Base-by-base conservation (phyloP, 169 alveolate genomes). In the Hepatocystis sp. region DNA sequence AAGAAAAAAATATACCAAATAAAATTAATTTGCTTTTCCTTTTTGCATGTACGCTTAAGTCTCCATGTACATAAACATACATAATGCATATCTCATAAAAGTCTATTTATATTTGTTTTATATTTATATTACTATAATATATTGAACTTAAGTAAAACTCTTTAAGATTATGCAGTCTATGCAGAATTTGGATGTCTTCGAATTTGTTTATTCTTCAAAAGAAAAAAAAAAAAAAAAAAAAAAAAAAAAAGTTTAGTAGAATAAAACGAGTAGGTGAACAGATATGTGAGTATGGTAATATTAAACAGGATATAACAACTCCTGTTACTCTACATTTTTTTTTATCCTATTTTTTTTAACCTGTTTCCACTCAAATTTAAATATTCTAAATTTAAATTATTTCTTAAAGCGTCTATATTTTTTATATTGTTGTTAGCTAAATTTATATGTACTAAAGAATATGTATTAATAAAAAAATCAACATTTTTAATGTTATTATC, bases 351-450 rank as follows among this genome's bases (percentile, higher is more conserved):
- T n/a, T n/a, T n/a, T n/a, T 21, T 36, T 30, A 58, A 71, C 86
- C 65, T 71, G 44, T 71, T 71, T 13, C 86, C 86, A 34, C 86
- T 71, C n/a, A 58, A 46, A 58, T 71, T 58, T 46, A 71, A 47
- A 51, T 71, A 63, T 23, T 71, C 66, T 46, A 71, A 58, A 25
- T 71, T 30, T 8, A 51, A 21, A 21, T 71, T 71, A 58, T 71
- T 71, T 25, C 55, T 60, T 15, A 71, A 52, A 0, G 86, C 44
- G 7, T 71, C 66, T 58, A 71, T 27, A 34, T 30, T 71, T 52
- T 36, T 60, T 25, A 71, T 58, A n/a, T 51, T 30, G 21, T 71
- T 71, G 28, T 71, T 71, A 7, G 86, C 86, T 25, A 71, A 42
- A 46, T 71, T 71, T 5, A 71, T 58, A 39, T 49, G 58, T 3